Evolutionary conservation across 805 yeast genomes (phyloP).

Genomic region (Starmerella etchellsii): DNA sequence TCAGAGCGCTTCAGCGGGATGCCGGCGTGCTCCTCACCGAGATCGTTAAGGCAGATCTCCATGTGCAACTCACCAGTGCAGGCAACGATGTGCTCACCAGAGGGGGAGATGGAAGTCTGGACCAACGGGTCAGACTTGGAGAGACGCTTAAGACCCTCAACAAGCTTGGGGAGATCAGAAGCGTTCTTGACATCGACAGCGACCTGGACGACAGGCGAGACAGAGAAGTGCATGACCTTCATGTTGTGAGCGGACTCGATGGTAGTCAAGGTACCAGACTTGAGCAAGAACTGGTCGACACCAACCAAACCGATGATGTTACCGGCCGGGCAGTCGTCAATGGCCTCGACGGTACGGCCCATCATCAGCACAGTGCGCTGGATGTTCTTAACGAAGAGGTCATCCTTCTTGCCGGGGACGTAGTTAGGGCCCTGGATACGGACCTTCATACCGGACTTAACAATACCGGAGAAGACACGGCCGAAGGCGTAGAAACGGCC

Average conservation of each 20-base stretch:
- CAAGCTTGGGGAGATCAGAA: constrained; percentile 97
- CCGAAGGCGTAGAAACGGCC: constrained; percentile 99
- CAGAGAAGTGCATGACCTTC: constrained; percentile 99
- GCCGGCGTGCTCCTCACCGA: constrained; percentile 99
- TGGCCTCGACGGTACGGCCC: constrained; percentile 97
- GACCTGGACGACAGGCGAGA: constrained; percentile 98
- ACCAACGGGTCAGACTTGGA: constrained; percentile 99
- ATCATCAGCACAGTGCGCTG: constrained; percentile 99
- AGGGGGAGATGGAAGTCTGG: constrained; percentile 67
- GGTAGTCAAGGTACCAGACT: constrained; percentile 98
- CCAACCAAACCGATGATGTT: constrained; percentile 99
- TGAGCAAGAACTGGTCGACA: constrained; percentile 98
- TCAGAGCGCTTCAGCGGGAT: constrained; percentile 94
- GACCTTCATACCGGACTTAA: constrained; percentile 96
- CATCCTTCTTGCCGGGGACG: constrained; percentile 96
- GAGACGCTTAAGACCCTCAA: constrained; percentile 99
- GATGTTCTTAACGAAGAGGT: constrained; percentile 88
- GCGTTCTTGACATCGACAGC: constrained; percentile 99
- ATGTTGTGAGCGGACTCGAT: constrained; percentile 94
- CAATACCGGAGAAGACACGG: constrained; percentile 99
- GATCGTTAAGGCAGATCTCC: constrained; percentile 92
- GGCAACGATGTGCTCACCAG: constrained; percentile 99
- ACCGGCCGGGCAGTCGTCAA: constrained; percentile 99
- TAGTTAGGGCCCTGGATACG: constrained; percentile 99
- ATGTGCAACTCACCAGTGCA: constrained; percentile 99